Evolutionary conservation across 495 filamentous ascomycete species (phyloP).

Genomic region (Xylaria castorea): DNA sequence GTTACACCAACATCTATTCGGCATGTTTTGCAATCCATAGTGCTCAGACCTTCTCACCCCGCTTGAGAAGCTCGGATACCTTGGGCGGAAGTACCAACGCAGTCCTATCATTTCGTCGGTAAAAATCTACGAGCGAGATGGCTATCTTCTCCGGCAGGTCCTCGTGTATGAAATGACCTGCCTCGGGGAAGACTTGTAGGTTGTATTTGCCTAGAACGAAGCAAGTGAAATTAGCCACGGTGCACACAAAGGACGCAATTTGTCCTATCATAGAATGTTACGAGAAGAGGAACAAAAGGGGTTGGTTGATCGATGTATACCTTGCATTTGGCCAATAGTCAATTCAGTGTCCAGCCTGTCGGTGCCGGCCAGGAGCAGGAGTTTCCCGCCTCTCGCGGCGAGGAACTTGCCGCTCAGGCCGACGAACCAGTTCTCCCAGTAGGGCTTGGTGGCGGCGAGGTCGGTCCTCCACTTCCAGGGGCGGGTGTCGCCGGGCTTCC

Average conservation of each 20-base stretch:
- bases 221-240: not conserved
- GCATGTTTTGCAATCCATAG: not conserved
- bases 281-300: not conserved
- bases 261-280: not conserved
- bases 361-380: constrained; percentile 90
- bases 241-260: not conserved
- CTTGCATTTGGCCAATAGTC: constrained; percentile 98
- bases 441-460: constrained; percentile 81
- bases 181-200: constrained; percentile 90
- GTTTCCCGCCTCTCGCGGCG: constrained; percentile 80
- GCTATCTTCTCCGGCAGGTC: constrained; percentile 91
- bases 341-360: constrained; percentile 93
- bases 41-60: constrained; percentile 58
- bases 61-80: constrained; percentile 65
- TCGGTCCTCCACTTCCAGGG: constrained; percentile 88
- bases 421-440: constrained; percentile 94
- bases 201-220: constrained; percentile 84
- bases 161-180: constrained; percentile 96
- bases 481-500: constrained; percentile 41
- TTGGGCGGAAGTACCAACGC: constrained; percentile 89
- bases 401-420: constrained; percentile 91
- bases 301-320: constrained; percentile 47
- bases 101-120: constrained; percentile 84
- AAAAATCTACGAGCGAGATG: constrained; percentile 84
- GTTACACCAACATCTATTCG: not conserved